phyloP scores from a whole-genome alignment of 129 eudicot species.

The Gnaphalium uliginosum region DNA sequence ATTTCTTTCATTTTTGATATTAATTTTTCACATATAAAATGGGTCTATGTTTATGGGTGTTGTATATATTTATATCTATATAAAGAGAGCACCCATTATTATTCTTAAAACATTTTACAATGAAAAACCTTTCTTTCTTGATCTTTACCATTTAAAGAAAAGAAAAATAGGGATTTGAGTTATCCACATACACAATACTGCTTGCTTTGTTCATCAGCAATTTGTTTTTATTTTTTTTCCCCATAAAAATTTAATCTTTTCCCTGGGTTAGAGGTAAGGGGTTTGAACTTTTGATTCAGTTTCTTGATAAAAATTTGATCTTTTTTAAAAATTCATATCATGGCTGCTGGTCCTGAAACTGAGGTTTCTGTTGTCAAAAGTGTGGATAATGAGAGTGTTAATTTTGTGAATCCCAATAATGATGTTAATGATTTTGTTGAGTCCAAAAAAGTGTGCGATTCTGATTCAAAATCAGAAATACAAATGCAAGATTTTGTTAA shows the following conservation, averaged over 20 bases:
- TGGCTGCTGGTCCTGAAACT: conserved; percentile 78
- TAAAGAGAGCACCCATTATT: conserved; percentile 27
- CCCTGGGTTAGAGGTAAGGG: conserved; percentile 13
- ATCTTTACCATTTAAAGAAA: conserved; percentile 34
- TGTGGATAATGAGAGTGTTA: conserved; percentile 39
- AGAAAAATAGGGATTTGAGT: conserved; percentile 23
- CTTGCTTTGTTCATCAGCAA: conserved; percentile 31
- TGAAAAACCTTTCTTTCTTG: conserved; percentile 30
- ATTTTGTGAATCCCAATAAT: conserved; percentile 23
- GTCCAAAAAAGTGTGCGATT: conserved; percentile 39
- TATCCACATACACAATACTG: conserved; percentile 8
- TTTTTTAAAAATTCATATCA: conserved; percentile 25
- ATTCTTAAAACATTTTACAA: conserved; percentile 19
- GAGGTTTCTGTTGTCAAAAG: conserved; percentile 36
- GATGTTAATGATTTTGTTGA: conserved; percentile 18
- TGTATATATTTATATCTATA: conserved; percentile 5
- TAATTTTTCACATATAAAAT: conserved; percentile 31
- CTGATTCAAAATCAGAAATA: conserved; percentile 66
- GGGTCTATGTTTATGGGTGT: conserved; percentile 37
- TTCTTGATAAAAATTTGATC: conserved; percentile 22
- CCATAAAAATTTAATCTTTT: conserved; percentile 19
- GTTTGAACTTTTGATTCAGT: conserved; percentile 33
- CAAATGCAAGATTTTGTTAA: conserved; percentile 76
- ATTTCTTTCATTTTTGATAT: conserved; percentile 27
- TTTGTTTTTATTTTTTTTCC: neutral